Evolutionary conservation across 83 land plant genomes (phyloP), one percentile per base, ranked within the genome.

Genomic region (Picea abies): DNA sequence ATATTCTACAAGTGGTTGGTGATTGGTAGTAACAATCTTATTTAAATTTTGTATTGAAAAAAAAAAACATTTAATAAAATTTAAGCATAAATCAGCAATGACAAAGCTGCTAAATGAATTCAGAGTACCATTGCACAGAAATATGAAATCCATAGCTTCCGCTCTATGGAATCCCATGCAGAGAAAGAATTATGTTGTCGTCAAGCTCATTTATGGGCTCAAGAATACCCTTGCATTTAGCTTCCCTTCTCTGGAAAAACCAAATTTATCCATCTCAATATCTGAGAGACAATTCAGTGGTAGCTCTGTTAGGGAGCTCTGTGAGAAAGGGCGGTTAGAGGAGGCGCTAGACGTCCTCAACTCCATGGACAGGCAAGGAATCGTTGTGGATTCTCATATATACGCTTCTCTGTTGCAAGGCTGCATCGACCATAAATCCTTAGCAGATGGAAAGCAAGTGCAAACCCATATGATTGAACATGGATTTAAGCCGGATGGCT

Each of bases 401-500:
- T 68, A 32, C 23, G 72, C 19, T 32, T 68, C 15, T 68, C 17
- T 68, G 17, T 68, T 68, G 35, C 19, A 68, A 68, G 16, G 12
- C 3, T 29, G 39, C 41, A 29, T 68, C 16, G 5, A 1, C 16
- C 10, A 68, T 68, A 15, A 32, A 68, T 35, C 39, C 16, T 37
- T 68, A 37, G 19, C 72, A 29, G 39, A 68, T 14, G 72, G 72
- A 16, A 68, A 68, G 35, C 15, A 5, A 12, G 1, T 68, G 19
- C 72, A 68, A 1, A 37, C 37, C 16, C 72, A 68, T 68, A 68
- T 26, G 19, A 68, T 68, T 68, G 72, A 68, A 68, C 20, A 68
- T 14, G 72, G 37, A 32, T 68, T 68, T 68, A 23, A 68, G 35
- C 37, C 17, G 37, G 89, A 82, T 80, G 86, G 75, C 22, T 62